Conservation (phyloP, 768 basidiomycete genomes). For the Psilocybe cubensis region DNA sequence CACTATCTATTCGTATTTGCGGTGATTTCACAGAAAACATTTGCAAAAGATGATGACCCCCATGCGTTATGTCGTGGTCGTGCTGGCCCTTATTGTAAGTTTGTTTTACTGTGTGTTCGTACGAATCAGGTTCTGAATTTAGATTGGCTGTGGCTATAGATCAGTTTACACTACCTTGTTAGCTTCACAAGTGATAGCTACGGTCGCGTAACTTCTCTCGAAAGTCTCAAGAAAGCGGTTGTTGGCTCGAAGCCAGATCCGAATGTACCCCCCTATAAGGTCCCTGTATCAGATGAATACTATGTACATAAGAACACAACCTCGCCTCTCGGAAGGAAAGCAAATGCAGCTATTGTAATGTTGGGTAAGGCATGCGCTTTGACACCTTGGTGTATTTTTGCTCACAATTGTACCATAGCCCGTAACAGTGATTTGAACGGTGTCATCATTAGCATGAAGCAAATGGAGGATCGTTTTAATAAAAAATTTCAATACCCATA, state of each 20-base stretch:
- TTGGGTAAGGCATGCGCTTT: slow-evolving; percentile 45
- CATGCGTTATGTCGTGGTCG: slow-evolving; percentile 57
- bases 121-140: background rate
- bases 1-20: background rate
- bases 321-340: slow-evolving; percentile 55
- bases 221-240: slow-evolving; percentile 41
- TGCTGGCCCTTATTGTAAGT: slow-evolving; percentile 50
- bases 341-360: slow-evolving; percentile 84
- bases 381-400: background rate
- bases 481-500: slow-evolving; percentile 83
- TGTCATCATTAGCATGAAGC: slow-evolving; percentile 67
- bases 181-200: slow-evolving; percentile 70
- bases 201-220: slow-evolving; percentile 59
- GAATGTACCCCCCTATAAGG: slow-evolving; percentile 52
- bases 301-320: slow-evolving; percentile 44
- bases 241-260: slow-evolving; percentile 19
- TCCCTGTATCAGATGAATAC: slow-evolving; percentile 63
- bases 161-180: slow-evolving; percentile 65
- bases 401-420: slow-evolving; percentile 36
- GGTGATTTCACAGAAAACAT: background rate
- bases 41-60: slow-evolving; percentile 53
- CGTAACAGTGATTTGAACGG: slow-evolving; percentile 64
- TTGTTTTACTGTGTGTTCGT: background rate
- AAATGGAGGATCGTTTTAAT: slow-evolving; percentile 91
- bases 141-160: slow-evolving; percentile 27